Evolutionary conservation across 2,329 filamentous ascomycete genomes (phyloP), one percentile per base, ranked within the genome.

Genomic region (Botrytis paeoniae): DNA sequence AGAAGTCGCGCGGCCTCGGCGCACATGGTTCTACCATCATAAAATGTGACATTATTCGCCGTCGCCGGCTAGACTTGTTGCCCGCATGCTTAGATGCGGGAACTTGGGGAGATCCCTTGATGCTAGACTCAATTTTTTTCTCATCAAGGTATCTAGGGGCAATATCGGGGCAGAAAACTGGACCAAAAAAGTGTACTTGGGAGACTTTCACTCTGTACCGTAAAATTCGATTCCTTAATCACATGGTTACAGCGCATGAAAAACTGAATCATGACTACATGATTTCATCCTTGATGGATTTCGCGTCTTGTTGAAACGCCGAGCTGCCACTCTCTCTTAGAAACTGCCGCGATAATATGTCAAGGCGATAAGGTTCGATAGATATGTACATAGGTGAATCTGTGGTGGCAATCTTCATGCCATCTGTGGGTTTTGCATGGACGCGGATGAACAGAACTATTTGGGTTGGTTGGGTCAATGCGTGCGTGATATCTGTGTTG

Each of bases 401-500:
- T 14, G 32, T 57, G 65, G 54, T 57, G 48, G 25, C 48, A 41
- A 57, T 32, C 25, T 68, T 35, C 35, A 63, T 43, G 61, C n/a
- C 51, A 48, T 25, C 41, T 18, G 43, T 45, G 41, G 43, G 9
- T 29, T 54, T 54, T 35, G 64, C 45, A 29, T 68, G 20, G 37
- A 39, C 35, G 25, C 48, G 39, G 64, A 54, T 20, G 22, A 32
- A 32, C 1, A 22, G 37, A n/a, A 37, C 35, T 41, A 41, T 9
- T 57, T 57, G 48, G 35, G 54, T 8, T 57, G 22, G 48, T 57
- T 41, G 39, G 48, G 65, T 57, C 65, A 57, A 68, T 68, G 65
- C 65, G 35, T 68, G 43, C 63, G 22, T 25, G 25, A 20, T 43
- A 22, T 41, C 39, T 32, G 35, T 41, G 48, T 41, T 18, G 65